Evolutionary conservation across 495 filamentous ascomycete genomes (phyloP), one percentile per base, ranked within the genome.

Genomic region (Talaromyces nanjingensis): DNA sequence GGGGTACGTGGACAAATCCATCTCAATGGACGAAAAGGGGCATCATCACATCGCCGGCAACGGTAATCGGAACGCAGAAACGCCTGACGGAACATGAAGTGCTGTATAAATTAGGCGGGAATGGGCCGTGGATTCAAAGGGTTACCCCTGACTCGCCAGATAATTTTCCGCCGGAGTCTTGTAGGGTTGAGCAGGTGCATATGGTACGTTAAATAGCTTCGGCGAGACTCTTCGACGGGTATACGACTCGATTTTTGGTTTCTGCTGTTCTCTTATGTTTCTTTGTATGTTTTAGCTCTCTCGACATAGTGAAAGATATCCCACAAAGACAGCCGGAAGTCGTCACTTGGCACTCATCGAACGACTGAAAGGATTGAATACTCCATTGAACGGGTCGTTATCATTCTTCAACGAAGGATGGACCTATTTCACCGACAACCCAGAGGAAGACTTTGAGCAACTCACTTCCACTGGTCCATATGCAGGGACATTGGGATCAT

Each of bases 61-160:
- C n/a, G 2, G 45, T 20, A 8, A 18, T 49, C 3, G 18, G 18
- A 8, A 6, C 45, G 7, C 1, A 18, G 6, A 22, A 9, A 49
- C 45, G 18, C 0, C n/a, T 49, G n/a, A 22, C 45, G 2, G 18
- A 49, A 9, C n/a, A 20, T 9, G 45, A 49, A 49, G n/a, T 86
- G 53, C 71, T 83, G 24, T 79, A 85, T 62, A 81, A 86, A 68
- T 71, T 85, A 6, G 84, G 84, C 9, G 84, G 84, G 5, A 83
- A 84, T 69, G 81, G 84, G 1, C 84, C 84, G 9, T 86, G 84
- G 84, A 73, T 87, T 53, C 76, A 83, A 66, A 85, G 83, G 62
- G 62, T 75, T 16, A 74, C 75, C 1, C 71, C 75, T 25, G 69
- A 74, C 9, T 69, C 71, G 27, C 63, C 59, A 45, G 78, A 73